These are phyloP conservation scores for Ceratobasidium papillatum DNA, from an alignment of 1,284 basidiomycete genomes.

Conservation along the genomic window DNA sequence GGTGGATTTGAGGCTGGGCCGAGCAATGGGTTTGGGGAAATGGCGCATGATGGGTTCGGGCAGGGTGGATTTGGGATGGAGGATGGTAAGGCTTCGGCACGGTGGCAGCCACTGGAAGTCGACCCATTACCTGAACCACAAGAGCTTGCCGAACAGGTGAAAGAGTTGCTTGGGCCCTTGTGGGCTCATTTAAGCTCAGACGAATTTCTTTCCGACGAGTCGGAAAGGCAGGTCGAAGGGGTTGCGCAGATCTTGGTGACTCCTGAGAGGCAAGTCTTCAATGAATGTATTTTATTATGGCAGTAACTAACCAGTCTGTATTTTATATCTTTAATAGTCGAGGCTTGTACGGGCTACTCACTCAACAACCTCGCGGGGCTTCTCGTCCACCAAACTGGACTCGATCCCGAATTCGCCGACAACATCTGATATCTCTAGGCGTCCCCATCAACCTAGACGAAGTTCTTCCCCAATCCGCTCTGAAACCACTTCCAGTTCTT, in stretches of 20 bases:
- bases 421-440: conserved; percentile 88
- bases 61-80: conserved; percentile 46
- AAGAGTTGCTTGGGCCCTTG: conserved; percentile 70
- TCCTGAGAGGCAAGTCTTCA: conserved; percentile 67
- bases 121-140: conserved; percentile 68
- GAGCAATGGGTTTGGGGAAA: conserved; percentile 40
- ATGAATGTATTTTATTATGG: conserved; percentile 32
- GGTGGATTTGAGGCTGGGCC: conserved; percentile 54
- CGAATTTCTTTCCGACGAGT: conserved; percentile 70
- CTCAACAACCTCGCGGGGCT: conserved; percentile 17
- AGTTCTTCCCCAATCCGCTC: conserved; percentile 76
- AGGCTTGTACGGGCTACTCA: conserved; percentile 7
- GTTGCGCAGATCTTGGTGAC: conserved; percentile 78
- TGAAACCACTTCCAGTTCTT: conserved; percentile 77
- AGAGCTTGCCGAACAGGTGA: conserved; percentile 68
- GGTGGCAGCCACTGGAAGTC: conserved; percentile 71
- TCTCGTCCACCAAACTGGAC: conserved; percentile 83
- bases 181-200: conserved; percentile 64
- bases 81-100: conserved; percentile 46
- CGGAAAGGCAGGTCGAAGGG: conserved; percentile 80
- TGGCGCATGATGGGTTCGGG: conserved; percentile 55
- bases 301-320: conserved; percentile 38
- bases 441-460: conserved; percentile 94
- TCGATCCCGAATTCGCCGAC: conserved; percentile 83
- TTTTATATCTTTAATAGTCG: conserved; percentile 47